Percentiles rank a stretch among this genome's conserved stretches.
phyloP scores from a whole-genome alignment of 805 yeast species.

The Lachancea meyersii region DNA sequence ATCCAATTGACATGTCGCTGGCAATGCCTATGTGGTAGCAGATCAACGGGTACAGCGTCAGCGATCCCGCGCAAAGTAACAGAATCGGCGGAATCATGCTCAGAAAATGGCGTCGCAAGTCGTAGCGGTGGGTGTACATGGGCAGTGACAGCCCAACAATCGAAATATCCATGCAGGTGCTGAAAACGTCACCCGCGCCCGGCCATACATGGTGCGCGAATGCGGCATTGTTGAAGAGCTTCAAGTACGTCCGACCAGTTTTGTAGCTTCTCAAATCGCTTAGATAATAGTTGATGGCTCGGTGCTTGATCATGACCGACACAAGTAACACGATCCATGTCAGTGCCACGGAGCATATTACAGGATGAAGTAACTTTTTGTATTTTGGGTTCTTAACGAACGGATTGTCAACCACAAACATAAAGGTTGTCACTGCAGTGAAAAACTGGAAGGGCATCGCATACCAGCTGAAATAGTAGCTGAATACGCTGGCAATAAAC shows the following conservation, averaged over 20 bases:
- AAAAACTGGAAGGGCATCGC: constrained; percentile 59
- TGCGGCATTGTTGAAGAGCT: constrained; percentile 41
- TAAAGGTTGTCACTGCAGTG: constrained; percentile 52
- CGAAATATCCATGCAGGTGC: constrained; percentile 67
- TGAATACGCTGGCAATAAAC: constrained; percentile 17
- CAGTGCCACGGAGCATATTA: constrained; percentile 56
- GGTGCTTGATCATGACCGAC: constrained; percentile 45
- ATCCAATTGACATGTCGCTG: constrained; percentile 57
- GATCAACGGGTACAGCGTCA: constrained; percentile 64
- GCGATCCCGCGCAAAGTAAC: constrained; percentile 48
- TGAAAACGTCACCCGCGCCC: constrained; percentile 74
- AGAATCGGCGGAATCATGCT: constrained; percentile 55
- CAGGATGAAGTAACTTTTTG: constrained; percentile 61
- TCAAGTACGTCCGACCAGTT: constrained; percentile 62
- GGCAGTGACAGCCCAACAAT: constrained; percentile 73
- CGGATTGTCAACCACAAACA: constrained; percentile 38
- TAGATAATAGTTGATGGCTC: constrained; percentile 39
- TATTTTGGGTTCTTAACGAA: constrained; percentile 38
- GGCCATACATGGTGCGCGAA: constrained; percentile 43
- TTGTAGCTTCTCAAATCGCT: constrained; percentile 49
- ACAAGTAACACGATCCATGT: constrained; percentile 59
- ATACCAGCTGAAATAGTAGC: constrained; percentile 34
- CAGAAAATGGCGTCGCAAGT: constrained; percentile 52
- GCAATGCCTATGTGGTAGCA: constrained; percentile 62
- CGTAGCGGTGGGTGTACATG: constrained; percentile 66